phyloP scores from a whole-genome alignment of 176 grass and related monocot genomes.

The Zea luxurians region DNA sequence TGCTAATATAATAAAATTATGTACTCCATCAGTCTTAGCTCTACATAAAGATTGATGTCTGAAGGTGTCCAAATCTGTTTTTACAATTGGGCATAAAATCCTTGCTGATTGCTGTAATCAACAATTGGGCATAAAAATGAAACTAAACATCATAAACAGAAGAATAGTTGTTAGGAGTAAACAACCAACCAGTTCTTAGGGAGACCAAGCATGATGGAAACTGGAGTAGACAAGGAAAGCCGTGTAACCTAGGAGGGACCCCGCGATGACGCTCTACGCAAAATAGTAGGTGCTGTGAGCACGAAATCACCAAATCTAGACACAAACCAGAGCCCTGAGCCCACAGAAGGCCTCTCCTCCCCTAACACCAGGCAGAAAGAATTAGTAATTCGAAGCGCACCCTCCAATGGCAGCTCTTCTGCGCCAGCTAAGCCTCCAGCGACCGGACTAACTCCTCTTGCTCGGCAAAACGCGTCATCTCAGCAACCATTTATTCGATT shows the following conservation, averaged over 20 bases:
- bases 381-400: conserved; percentile 41
- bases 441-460: conserved; percentile 86
- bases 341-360: not conserved
- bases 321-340: not conserved
- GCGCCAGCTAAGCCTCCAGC: conserved; percentile 73
- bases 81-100: too few relatives aligned
- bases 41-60: too few relatives aligned
- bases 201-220: conserved; percentile 76
- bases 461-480: conserved; percentile 43
- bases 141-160: conserved; percentile 9
- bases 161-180: not conserved
- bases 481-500: not conserved
- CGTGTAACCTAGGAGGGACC: conserved; percentile 62
- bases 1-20: conserved; percentile 13
- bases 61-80: too few relatives aligned
- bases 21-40: not conserved
- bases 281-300: conserved; percentile 18
- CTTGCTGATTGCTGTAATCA: not conserved
- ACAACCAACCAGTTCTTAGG: conserved; percentile 75
- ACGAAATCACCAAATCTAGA: conserved; percentile 5
- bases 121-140: not conserved
- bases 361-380: not conserved
- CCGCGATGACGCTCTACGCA: conserved; percentile 68
- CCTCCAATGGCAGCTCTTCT: conserved; percentile 69
- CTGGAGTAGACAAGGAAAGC: conserved; percentile 71